Conservation (phyloP, 2,329 filamentous ascomycete species). For the Myriosclerotinia scirpicola region DNA sequence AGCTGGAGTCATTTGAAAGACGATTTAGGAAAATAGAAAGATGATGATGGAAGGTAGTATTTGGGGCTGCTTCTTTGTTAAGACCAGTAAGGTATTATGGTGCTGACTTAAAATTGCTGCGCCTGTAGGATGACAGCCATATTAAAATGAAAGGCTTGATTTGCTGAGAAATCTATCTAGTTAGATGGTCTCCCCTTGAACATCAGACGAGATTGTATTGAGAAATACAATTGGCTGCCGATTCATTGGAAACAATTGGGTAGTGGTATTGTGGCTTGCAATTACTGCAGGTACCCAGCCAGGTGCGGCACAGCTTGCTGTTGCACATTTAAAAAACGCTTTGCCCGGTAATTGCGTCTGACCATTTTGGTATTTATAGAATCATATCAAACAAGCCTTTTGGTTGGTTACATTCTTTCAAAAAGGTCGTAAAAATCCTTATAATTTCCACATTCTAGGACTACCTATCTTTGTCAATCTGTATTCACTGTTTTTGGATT, state of each 20-base stretch:
- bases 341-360: constrained; percentile 14
- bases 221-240: neutral
- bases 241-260: constrained; percentile 3
- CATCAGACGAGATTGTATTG: neutral
- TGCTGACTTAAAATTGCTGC: constrained; percentile 4
- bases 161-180: neutral
- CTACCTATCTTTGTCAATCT: neutral
- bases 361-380: constrained; percentile 17
- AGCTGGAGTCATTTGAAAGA: neutral
- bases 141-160: neutral
- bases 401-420: no score
- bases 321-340: neutral
- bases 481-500: constrained; percentile 9
- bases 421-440: constrained; percentile 2
- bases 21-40: neutral
- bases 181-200: neutral
- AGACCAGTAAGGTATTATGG: neutral
- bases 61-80: constrained; percentile 2
- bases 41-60: no score
- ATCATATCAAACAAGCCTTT: neutral
- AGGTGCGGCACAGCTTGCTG: constrained; percentile 11
- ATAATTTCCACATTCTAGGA: constrained; percentile 12
- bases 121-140: constrained; percentile 4
- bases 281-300: constrained; percentile 8
- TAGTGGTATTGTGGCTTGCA: neutral